Base-by-base conservation (phyloP, 176 grass and related monocot genomes). In the Oryza officinalis region DNA sequence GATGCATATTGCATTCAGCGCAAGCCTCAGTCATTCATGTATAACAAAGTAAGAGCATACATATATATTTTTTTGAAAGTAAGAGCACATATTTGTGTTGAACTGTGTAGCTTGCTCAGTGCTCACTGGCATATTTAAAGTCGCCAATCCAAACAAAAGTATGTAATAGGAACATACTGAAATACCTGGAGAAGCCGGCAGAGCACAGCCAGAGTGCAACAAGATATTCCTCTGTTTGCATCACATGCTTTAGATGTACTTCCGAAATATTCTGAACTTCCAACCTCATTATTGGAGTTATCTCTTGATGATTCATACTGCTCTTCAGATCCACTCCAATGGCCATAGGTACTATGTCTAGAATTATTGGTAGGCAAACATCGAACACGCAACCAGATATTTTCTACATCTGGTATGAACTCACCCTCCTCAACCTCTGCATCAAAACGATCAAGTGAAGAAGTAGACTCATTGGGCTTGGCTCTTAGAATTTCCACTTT, bases 151-250 rank as follows among this genome's bases (percentile, higher is more conserved):
- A 66, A 78, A 77, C 27, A 63, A 52, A 78, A 87, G 20, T 3
- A 81, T 73, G 18, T 23, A 79, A 73, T 0, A 41, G 50, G 41
- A 60, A 44, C 76, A 44, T 1, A 20, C 18, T 47, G 27, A 72
- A 78, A 81, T 84, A 91, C 89, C 89, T 87, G 76, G 81, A 85
- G 66, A 67, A 87, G 89, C 65, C 81, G 84, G 27, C 60, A 50
- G 9, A 91, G 72, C 45, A 85, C 37, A 87, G 28, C 81, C 13
- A 80, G 14, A 54, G 77, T 84, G 65, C 76, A 83, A 57, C 69
- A 91, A 30, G 71, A 31, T 46, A 77, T 59, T 26, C 31, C 31
- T 10, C 81, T 54, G 65, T 75, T 78, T 57, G 33, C 23, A 67
- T 78, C 63, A 43, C 31, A 52, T 0, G 1, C 30, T 80, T 71